Conservation (phyloP, 148 eudicot species). For the Vaccinium macrocarpon region DNA sequence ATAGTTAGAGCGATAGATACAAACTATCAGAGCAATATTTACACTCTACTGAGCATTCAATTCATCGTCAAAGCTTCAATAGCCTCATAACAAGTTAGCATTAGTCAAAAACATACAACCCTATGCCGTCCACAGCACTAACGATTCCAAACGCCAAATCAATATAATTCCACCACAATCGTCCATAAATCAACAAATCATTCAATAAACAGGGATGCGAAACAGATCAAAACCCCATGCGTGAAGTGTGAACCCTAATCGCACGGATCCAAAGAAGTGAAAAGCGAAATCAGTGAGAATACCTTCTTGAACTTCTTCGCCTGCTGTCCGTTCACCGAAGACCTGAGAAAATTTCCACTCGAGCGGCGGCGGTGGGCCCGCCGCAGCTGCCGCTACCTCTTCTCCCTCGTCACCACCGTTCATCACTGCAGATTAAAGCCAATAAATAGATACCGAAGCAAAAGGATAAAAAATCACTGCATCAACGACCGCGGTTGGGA, state of each 20-base stretch:
- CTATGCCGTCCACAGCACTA: constrained; percentile 1
- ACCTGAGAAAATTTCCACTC: constrained; percentile 97
- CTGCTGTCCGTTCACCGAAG: constrained; percentile 82
- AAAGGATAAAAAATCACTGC: constrained; percentile 13
- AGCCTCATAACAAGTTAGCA: no score
- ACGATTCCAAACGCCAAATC: constrained; percentile 17
- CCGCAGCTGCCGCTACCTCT: constrained; percentile 38
- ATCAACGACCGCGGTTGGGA: constrained; percentile 7
- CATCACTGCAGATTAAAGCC: constrained; percentile 20
- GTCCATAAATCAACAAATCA: constrained; percentile 15
- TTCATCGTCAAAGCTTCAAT: no score
- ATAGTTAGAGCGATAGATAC: no score
- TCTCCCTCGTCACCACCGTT: constrained; percentile 50
- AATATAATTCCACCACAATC: background rate
- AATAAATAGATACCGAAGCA: background rate
- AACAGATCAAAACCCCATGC: constrained; percentile 14
- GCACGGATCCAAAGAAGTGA: constrained; percentile 28
- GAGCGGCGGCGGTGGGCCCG: constrained; percentile 47
- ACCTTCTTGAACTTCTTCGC: constrained; percentile 98
- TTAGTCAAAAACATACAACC: background rate
- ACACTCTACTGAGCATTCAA: no score
- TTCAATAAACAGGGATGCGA: constrained; percentile 7
- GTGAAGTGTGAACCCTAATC: constrained; percentile 23
- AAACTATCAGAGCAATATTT: no score
- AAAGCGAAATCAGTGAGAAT: background rate